These are phyloP conservation scores for Suillus sp. DNA, from an alignment of 768 basidiomycete genomes.

Conservation along the genomic window DNA sequence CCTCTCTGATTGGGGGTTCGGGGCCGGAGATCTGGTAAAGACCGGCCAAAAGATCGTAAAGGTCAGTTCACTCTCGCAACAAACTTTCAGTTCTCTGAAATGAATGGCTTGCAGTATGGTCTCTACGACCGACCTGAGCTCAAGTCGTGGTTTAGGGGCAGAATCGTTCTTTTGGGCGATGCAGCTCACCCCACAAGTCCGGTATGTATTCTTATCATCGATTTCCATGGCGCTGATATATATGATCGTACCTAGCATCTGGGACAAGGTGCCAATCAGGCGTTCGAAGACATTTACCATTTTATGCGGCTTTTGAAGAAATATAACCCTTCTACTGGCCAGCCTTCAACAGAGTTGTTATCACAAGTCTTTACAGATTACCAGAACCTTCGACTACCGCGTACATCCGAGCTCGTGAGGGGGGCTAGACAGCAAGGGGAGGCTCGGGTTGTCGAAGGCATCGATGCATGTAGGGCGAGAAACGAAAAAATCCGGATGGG, in stretches of 20 bases:
- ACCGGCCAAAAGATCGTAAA: constrained; percentile 20
- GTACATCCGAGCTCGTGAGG: constrained; percentile 38
- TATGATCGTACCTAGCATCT: constrained; percentile 36
- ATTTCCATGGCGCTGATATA: not conserved
- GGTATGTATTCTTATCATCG: constrained; percentile 28
- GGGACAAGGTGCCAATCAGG: constrained; percentile 49
- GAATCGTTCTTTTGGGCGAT: constrained; percentile 46
- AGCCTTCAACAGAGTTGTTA: constrained; percentile 33
- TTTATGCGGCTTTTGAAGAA: constrained; percentile 36
- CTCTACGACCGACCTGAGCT: constrained; percentile 47
- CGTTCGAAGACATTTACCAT: constrained; percentile 44
- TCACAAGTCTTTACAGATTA: constrained; percentile 35
- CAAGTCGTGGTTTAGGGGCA: constrained; percentile 42
- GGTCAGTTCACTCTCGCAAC: constrained; percentile 14
- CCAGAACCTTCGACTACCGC: constrained; percentile 37
- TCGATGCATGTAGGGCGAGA: constrained; percentile 33
- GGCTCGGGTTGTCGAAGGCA: constrained; percentile 35
- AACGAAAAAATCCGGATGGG: constrained; percentile 25
- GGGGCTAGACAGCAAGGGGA: constrained; percentile 39
- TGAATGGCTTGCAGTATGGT: constrained; percentile 35
- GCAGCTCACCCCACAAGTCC: constrained; percentile 50
- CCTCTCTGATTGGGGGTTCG: constrained; percentile 21
- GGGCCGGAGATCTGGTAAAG: constrained; percentile 23
- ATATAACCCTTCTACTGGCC: constrained; percentile 31
- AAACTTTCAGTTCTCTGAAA: constrained; percentile 5